Evolutionary conservation across 805 yeast species (phyloP), one percentile per base, ranked within the genome.

Genomic region (Teunomyces kruisii): DNA sequence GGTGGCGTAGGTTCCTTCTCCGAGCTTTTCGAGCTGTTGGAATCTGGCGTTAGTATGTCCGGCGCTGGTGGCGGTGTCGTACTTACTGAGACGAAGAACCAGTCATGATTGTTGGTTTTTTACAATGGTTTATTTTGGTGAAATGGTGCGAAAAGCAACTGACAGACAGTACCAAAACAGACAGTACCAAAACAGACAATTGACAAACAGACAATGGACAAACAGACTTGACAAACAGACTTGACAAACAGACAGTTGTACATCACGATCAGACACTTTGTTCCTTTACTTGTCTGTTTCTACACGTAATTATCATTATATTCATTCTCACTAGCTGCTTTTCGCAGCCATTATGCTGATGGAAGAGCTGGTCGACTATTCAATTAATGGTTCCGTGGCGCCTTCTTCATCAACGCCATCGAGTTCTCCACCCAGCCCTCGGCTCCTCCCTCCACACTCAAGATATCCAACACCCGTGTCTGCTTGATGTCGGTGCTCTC

Each of bases 1-100:
- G n/a, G 97, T 95, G 57, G 99, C 99, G 68, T 94, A 94, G 0
- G 99, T 88, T 40, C 96, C 96, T 68, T 88, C 96, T 32, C 96
- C 96, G 31, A 88, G 77, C 70, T 88, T 88, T 64, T 89, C 96
- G 44, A 88, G 78, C 64, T 72, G 76, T 53, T 72, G 76, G 57
- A 72, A 72, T 53, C 74, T 68, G 49, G 37, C 3, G 35, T 39
- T 29, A 29, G 35, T 29, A 39, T 17, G 9, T 7, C 12, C 24
- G 28, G 12, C 4, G 13, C 8, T 9, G 22, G 14, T 13, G 53
- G 50, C 4, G 32, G 15, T 26, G 14, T 6, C 3, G 7, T 48
- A 69, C 75, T 44, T 70, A 70, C 74, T 71, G 76, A 37, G 76
- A 71, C 31, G 75, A 65, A 38, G 74, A 68, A 26, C 74, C 73